These are phyloP conservation scores for Panaeolus papilionaceus DNA, from an alignment of 768 basidiomycete species.

Conservation along the genomic window DNA sequence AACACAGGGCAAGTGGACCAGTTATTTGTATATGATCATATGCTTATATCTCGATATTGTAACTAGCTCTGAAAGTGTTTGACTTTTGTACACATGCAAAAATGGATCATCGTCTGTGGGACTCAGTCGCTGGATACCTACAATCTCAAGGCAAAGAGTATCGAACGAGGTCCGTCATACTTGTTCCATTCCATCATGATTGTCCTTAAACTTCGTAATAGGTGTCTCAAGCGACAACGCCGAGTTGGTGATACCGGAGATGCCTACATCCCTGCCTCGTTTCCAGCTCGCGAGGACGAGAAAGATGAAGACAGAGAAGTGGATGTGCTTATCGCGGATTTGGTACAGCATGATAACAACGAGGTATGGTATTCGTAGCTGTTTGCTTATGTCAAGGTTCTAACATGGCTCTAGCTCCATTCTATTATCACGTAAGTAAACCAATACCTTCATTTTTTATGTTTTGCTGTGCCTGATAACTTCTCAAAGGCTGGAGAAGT, in stretches of 20 bases:
- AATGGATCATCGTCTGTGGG: slow-evolving; percentile 39
- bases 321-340: slow-evolving; percentile 32
- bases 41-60: neutral
- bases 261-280: slow-evolving; percentile 52
- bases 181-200: neutral
- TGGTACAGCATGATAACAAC: slow-evolving; percentile 50
- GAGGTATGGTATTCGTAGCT: slow-evolving; percentile 40
- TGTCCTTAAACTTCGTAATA: slow-evolving; percentile 27
- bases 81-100: slow-evolving; percentile 42
- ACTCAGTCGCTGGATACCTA: slow-evolving; percentile 37
- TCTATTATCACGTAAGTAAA: slow-evolving; percentile 52
- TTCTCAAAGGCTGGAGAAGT: slow-evolving; percentile 46
- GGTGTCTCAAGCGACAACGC: slow-evolving; percentile 49
- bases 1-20: neutral
- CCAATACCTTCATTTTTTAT: slow-evolving; percentile 11
- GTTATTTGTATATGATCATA: neutral
- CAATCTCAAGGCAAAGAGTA: slow-evolving; percentile 53
- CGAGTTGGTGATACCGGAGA: slow-evolving; percentile 40
- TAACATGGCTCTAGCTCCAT: slow-evolving; percentile 48
- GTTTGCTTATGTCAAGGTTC: neutral
- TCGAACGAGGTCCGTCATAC: slow-evolving; percentile 43
- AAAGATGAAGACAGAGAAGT: slow-evolving; percentile 3
- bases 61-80: slow-evolving; percentile 35
- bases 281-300: slow-evolving; percentile 36
- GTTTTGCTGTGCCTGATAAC: neutral